These are phyloP conservation scores for Caloboletus inedulis DNA, from an alignment of 1,284 basidiomycete species.

Conservation along the genomic window DNA sequence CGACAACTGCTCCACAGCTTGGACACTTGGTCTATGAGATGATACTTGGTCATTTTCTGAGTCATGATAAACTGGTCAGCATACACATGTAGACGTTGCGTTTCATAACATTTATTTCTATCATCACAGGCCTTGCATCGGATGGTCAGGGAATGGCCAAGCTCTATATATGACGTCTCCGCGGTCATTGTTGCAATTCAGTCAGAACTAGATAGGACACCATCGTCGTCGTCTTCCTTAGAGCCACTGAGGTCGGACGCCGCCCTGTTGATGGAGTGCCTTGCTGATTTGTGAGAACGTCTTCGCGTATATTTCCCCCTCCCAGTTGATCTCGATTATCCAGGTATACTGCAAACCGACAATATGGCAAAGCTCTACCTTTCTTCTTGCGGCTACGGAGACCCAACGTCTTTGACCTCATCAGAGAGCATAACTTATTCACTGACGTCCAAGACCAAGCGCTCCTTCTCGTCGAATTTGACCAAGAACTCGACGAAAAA, in stretches of 20 bases:
- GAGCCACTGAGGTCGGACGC: conserved; percentile 39
- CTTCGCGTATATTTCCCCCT: background rate
- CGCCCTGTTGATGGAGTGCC: conserved; percentile 80
- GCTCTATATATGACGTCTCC: conserved; percentile 83
- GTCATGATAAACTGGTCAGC: conserved; percentile 70
- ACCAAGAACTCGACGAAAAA: conserved; percentile 79
- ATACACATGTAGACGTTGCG: background rate
- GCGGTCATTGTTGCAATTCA: conserved; percentile 88
- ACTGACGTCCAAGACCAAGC: conserved; percentile 95
- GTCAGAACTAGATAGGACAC: conserved; percentile 69
- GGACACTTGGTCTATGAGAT: conserved; percentile 91
- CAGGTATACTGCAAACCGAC: conserved; percentile 75
- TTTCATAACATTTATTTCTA: conserved; percentile 7
- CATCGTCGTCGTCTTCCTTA: conserved; percentile 49
- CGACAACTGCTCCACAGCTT: conserved; percentile 78
- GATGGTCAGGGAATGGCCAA: conserved; percentile 88
- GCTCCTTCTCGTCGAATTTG: conserved; percentile 89
- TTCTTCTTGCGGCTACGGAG: conserved; percentile 85
- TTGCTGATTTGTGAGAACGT: conserved; percentile 78
- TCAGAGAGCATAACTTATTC: conserved; percentile 92
- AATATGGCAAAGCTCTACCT: conserved; percentile 91
- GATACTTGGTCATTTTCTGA: conserved; percentile 86
- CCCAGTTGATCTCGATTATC: background rate
- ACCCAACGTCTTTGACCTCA: conserved; percentile 92
- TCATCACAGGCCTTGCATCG: conserved; percentile 61